A percentile compares a stretch with the other conserved stretches of the same genome.
Conservation (phyloP, 1,139 yeast genomes). For the Saccharomyces hybrid region DNA sequence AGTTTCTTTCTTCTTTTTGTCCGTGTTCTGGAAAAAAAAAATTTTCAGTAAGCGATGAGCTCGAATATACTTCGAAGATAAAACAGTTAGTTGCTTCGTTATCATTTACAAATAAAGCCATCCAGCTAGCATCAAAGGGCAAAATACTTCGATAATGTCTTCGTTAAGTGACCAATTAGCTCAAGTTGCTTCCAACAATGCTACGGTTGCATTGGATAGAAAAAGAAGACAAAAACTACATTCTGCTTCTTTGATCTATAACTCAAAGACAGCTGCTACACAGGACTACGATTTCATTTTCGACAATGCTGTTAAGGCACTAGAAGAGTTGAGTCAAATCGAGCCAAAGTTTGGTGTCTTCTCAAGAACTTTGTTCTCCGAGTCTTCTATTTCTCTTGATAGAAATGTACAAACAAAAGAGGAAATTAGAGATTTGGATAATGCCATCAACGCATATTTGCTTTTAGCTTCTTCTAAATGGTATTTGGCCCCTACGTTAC, state of each 20-base stretch:
- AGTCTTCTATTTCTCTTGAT: constrained; percentile 69
- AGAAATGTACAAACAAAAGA: constrained; percentile 75
- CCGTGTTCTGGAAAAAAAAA: background rate
- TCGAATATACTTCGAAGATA: background rate
- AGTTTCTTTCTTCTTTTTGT: background rate
- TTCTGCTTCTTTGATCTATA: constrained; percentile 80
- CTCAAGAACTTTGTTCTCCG: constrained; percentile 67
- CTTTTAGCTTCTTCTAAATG: constrained; percentile 59
- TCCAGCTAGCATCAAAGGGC: background rate
- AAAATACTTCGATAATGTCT: constrained; percentile 19
- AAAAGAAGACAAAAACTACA: constrained; percentile 81
- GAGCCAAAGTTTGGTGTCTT: constrained; percentile 73
- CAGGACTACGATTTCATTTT: constrained; percentile 86
- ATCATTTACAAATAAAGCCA: background rate
- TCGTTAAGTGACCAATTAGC: constrained; percentile 80
- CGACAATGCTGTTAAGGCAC: constrained; percentile 66
- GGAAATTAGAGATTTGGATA: constrained; percentile 63
- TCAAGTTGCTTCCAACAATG: constrained; percentile 56
- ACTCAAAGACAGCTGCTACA: constrained; percentile 78
- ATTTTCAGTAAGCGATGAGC: constrained; percentile 10
- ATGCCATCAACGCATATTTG: constrained; percentile 67
- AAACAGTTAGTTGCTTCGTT: background rate
- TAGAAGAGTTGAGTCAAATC: constrained; percentile 59
- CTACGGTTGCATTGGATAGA: constrained; percentile 77
- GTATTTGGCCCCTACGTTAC: constrained; percentile 67